phyloP scores from a whole-genome alignment of 768 basidiomycete genomes.

The Auricularia heimuer region DNA sequence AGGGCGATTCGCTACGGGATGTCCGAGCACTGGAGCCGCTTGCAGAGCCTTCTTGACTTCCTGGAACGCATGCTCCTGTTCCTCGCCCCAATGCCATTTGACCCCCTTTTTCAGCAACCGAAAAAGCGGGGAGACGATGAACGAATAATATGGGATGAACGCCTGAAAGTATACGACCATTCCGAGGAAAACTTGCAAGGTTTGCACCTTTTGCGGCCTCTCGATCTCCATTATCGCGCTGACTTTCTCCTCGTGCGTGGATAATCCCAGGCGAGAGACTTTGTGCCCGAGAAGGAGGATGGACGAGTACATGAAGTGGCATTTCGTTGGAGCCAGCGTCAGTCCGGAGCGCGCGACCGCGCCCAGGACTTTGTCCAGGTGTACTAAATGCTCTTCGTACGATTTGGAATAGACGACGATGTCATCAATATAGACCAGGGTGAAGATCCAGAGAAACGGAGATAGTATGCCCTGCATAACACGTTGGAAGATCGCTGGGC shows the following conservation, averaged over 20 bases:
- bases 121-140: constrained; percentile 26
- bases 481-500: constrained; percentile 2
- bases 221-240: constrained; percentile 22
- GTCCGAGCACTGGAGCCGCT: constrained; percentile 24
- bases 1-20: constrained; percentile 19
- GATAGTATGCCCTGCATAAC: constrained; percentile 30
- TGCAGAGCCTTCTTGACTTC: constrained; percentile 20
- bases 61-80: constrained; percentile 20
- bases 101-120: constrained; percentile 21
- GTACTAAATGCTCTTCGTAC: constrained; percentile 20
- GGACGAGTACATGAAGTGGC: constrained; percentile 22
- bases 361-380: constrained; percentile 13
- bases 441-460: not conserved
- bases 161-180: constrained; percentile 30
- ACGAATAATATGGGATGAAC: constrained; percentile 25
- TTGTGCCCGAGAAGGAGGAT: constrained; percentile 17
- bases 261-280: constrained; percentile 22
- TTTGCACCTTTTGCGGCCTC: constrained; percentile 14
- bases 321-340: constrained; percentile 14
- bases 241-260: constrained; percentile 29
- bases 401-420: constrained; percentile 17
- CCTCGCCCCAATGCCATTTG: constrained; percentile 15
- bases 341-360: constrained; percentile 7
- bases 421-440: constrained; percentile 9
- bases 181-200: constrained; percentile 27